Evolutionary conservation across 2,329 filamentous ascomycete genomes (phyloP), one percentile per base, ranked within the genome.

Genomic region (Fusarium denticulatum): DNA sequence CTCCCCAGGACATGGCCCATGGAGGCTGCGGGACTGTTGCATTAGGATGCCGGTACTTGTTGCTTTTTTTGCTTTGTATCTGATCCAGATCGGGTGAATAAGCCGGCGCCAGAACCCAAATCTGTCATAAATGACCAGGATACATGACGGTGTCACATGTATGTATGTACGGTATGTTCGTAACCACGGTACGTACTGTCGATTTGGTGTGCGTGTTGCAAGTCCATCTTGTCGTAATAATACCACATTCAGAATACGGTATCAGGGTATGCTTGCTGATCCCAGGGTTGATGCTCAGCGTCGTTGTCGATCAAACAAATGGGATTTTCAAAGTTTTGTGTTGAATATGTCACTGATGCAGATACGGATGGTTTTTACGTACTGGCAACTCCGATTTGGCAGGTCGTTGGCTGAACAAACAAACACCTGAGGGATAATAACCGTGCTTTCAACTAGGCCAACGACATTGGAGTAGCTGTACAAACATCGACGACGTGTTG

Each of bases 1-100:
- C 42, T 58, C 59, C 58, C 64, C 59, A 71, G 43, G 34, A 70
- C 60, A 32, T 59, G 42, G 58, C 55, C 50, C 60, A 22, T 63
- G 28, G 37, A 49, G 40, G 42, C 32, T 34, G 47, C 60, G 60
- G 68, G 57, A 71, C 56, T 50, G 58, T 60, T 72, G 64, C 63
- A 74, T 65, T 63, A 66, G 68, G 69, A 74, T 74, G 71, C 68
- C 71, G 71, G 71, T 74, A 74, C 71, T 71, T 71, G 69, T 63
- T 57, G 67, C 69, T 56, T 59, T 59, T 62, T 55, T 71, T 71
- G 58, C 69, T 72, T 74, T 74, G 66, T 68, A 56, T 64, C 56
- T 72, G 71, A 72, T 60, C 71, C 71, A 74, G 71, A 74, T 74
- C 71, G 67, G 71, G 71, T 52, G 53, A 61, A 62, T 62, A 60